phyloP scores from a whole-genome alignment of 1,139 yeast species.

The Taphrina pruni region DNA sequence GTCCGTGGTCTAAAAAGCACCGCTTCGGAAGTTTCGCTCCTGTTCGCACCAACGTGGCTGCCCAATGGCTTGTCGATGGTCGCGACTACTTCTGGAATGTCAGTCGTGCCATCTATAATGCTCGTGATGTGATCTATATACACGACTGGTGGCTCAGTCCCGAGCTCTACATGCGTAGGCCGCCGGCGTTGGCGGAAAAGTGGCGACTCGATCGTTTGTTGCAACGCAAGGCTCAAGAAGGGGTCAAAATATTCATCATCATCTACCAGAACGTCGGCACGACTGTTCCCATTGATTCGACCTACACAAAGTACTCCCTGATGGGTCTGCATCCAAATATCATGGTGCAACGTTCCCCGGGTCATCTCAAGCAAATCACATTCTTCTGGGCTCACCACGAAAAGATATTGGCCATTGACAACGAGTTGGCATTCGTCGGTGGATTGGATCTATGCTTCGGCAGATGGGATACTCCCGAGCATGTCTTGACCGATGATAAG shows the following conservation, averaged over 20 bases:
- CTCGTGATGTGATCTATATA: conserved; percentile 88
- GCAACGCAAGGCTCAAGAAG: conserved; percentile 89
- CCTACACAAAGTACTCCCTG: conserved; percentile 91
- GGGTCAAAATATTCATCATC: conserved; percentile 90
- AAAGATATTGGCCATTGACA: conserved; percentile 84
- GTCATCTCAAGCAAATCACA: conserved; percentile 89
- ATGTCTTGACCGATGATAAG: conserved; percentile 78
- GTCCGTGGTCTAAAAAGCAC: conserved; percentile 73
- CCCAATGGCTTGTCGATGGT: conserved; percentile 97
- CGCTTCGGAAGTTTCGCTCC: conserved; percentile 95
- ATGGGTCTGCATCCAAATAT: conserved; percentile 84
- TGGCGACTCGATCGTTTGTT: conserved; percentile 89
- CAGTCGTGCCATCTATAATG: conserved; percentile 89
- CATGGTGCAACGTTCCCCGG: conserved; percentile 91
- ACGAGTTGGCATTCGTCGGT: conserved; percentile 87
- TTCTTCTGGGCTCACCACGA: conserved; percentile 99
- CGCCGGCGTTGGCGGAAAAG: conserved; percentile 92
- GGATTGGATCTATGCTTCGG: conserved; percentile 97
- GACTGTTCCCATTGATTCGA: conserved; percentile 90
- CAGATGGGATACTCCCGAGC: conserved; percentile 95
- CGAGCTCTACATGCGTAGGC: conserved; percentile 87
- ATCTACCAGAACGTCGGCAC: conserved; percentile 95
- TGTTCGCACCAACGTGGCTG: conserved; percentile 77
- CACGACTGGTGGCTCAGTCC: conserved; percentile 99
- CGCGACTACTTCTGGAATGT: conserved; percentile 97